Evolutionary conservation across 371 early-diverging fungal species (phyloP), one percentile per base, ranked within the genome.

Genomic region (Dinochytrium kinnereticum): DNA sequence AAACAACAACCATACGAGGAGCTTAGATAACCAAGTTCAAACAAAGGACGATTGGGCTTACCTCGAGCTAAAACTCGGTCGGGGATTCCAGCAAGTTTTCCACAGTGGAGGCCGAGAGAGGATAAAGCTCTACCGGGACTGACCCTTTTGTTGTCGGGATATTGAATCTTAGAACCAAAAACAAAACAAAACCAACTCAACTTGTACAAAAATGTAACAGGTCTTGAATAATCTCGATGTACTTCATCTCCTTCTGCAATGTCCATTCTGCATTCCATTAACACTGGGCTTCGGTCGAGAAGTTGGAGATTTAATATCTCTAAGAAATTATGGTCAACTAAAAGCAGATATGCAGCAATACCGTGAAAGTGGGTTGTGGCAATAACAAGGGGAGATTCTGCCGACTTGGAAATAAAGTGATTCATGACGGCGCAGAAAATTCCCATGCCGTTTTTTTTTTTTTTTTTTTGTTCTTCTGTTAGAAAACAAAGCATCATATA

Each of bases 301-400:
- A 81, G 57, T 2, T 67, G 50, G 53, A 73, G 49, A 17, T 66
- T 17, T 49, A 78, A 64, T n/a, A 79, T 38, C 49, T 82, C 82
- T 79, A 61, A 50, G 3, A 49, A 17, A 64, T n/a, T 61, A 19
- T 15, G 17, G 51, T 19, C 31, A 26, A 1, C 39, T 49, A 51
- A n/a, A 34, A 24, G 31, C 38, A 21, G 59, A 28, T 37, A 39
- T 15, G 44, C 37, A 34, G 26, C 40, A 81, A 7, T 61, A 84
- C 89, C 90, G 77, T 91, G 90, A 73, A 90, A 90, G 71, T 91
- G 91, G 0, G 91, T 90, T 28, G 88, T 86, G 0, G 88, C 85
- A 0, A 90, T n/a, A 1, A 88, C 77, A 0, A 71, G 59, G 36
- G 85, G 85, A 66, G 80, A 81, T 0, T 69, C 72, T 1, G n/a